Base-by-base conservation (phyloP, 2,329 filamentous ascomycete species). In the Alternaria triticimaculans region DNA sequence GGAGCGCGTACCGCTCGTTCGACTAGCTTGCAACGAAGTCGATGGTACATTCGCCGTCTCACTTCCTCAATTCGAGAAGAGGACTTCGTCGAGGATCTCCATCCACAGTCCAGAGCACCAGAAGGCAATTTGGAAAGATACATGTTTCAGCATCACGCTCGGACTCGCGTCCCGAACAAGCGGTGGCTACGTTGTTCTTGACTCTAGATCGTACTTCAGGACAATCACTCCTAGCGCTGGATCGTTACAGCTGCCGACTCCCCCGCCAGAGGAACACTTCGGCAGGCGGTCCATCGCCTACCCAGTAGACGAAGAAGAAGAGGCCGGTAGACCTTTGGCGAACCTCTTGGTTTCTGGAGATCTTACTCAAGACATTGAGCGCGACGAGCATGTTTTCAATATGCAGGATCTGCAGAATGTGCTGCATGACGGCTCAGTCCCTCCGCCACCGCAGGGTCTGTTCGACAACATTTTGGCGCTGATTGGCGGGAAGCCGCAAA, bases 111-210 rank as follows among this genome's bases (percentile, higher is more conserved):
- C 90, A 2, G 84, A 88, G 28, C 83, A 86, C 15, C 82, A 86
- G 9, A 82, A 87, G 58, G 86, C 90, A 11, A 79, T 92, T 11
- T 86, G 89, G 71, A 83, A 88, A 65, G 83, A 82, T 26, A 86
- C 87, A 10, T 67, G 83, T 10, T 82, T 87, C 4, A 84, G 86
- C 60, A 81, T 88, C 21, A 87, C 93, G 11, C 87, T 91, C 21
- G 88, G 90, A 12, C 80, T 97, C 2, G 82, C 93, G 3, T 86
- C 92, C 4, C 85, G 88, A 20, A 83, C 86, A 12, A 85, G 85
- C 20, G 87, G 88, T 49, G 93, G 93, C 5, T 97, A 93, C 77
- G 82, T 96, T 43, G 82, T 90, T 10, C 80, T 97, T 6, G 93
- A 97, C 76, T 86, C 90, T n/a, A 85, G 88, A 0, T 92, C 93